Evolutionary conservation across 441 rosid genomes (phyloP), one percentile per base, ranked within the genome.

Genomic region (Adansonia gregorii): DNA sequence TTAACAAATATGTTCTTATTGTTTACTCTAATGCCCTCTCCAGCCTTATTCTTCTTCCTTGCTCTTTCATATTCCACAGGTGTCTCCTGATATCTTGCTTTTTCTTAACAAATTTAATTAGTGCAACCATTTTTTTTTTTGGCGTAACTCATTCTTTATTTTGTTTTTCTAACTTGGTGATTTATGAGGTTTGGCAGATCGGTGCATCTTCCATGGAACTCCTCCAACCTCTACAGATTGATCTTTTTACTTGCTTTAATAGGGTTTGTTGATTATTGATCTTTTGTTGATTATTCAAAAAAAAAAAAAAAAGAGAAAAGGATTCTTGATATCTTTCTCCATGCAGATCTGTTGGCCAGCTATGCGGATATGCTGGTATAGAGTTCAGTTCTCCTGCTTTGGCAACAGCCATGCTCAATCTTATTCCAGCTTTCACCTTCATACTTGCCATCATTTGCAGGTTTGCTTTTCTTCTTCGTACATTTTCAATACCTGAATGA

Each of bases 401-500:
- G 49, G 85, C 78, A 61, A 85, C 91, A 4, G 88, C 89, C 0
- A 83, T 89, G 85, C 82, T 79, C 45, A 87, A 88, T 61, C 82
- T 89, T 1, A 75, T 88, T 77, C 93, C 88, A 46, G 90, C 91
- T 55, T 87, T 88, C 69, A 83, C 93, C 27, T 90, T 88, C 82
- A 60, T 90, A 9, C 88, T 87, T 14, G 88, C 89, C 48, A 31
- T 86, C 76, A 49, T 84, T 72, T 87, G 81, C 74, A 82, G 89
- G 92, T 61, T 65, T 55, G 41, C n/a, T 0, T 17, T 2, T 61
- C 31, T 9, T 45, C 3, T 58, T 63, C 6, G 41, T 15, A 6
- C 15, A 8, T 49, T 64, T 35, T 14, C 11, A 14, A 3, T 60
- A 8, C 51, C 19, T 15, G 46, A 55, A 52, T 35, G 52, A 35